Base-by-base conservation (phyloP, 1,284 basidiomycete genomes). In the Ganoderma meredithae region DNA sequence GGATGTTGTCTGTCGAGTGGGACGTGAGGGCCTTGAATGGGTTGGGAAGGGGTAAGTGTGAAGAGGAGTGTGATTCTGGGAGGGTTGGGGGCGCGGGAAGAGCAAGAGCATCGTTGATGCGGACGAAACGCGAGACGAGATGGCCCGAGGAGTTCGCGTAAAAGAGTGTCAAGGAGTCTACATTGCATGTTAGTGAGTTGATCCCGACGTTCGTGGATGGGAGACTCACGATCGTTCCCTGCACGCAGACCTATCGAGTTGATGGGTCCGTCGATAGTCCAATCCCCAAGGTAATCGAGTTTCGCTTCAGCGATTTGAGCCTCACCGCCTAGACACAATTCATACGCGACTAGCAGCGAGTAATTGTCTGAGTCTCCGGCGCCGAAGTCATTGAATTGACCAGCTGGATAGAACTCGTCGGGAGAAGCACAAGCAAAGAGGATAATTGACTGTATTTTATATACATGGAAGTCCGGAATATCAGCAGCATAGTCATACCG, bases 11-110 rank as follows among this genome's bases (percentile, higher is more conserved):
- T 1, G 79, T 69, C 33, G 84, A 81, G 13, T 73, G 76, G 64
- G 76, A 75, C 71, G 83, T 82, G n/a, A 86, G 80, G 2, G 81
- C 78, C 74, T 88, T 92, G 81, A 92, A 88, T 2, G 88, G 84
- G 68, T 87, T 89, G 12, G 87, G 82, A 31, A 88, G 78, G 13
- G 81, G 79, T 31, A 81, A 72, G 12, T 77, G 70, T 12, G 67
- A 67, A 22, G 65, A 75, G 8, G 78, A 77, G 33, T 69, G 67
- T 6, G 72, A 68, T 4, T 71, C 66, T 0, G 69, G 72, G n/a
- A 69, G n/a, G 8, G 66, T 66, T 9, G 31, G 66, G 1, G 72
- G 64, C 1, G 66, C 49, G 3, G 71, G 55, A 8, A 63, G 67
- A 12, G 55, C 59, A 8, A 63, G 67, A 12, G 52, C 59, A 10